These are phyloP conservation scores for Aspergillus novoparasiticus DNA, from an alignment of 2,329 filamentous ascomycete species.

Conservation along the genomic window DNA sequence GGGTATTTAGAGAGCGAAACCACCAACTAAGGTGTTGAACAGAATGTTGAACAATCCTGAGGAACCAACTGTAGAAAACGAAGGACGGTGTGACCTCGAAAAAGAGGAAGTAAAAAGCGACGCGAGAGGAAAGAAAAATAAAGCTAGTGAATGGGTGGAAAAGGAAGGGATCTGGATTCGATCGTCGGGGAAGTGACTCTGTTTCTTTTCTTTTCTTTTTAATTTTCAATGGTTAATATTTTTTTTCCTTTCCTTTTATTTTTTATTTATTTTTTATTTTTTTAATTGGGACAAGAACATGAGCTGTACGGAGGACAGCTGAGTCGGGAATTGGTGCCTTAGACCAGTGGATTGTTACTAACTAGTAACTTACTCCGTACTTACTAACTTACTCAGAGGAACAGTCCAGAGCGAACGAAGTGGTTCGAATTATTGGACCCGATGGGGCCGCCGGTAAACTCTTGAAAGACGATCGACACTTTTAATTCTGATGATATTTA, in stretches of 20 bases:
- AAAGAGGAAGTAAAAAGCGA: conserved; percentile 13
- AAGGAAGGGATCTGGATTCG: conserved; percentile 21
- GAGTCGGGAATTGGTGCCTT: conserved; percentile 1
- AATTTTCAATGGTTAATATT: not conserved
- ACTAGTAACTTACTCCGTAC: not conserved
- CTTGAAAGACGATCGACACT: conserved; percentile 19
- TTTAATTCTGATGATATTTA: conserved; percentile 7
- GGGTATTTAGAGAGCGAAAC: conserved; percentile 9
- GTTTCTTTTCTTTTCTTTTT: conserved; percentile 7
- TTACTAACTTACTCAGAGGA: not conserved
- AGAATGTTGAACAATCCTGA: not conserved
- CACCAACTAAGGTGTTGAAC: conserved; percentile 7
- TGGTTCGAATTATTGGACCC: conserved; percentile 18
- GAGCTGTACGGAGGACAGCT: conserved; percentile 1
- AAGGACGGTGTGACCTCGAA: not conserved
- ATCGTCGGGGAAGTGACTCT: conserved; percentile 9
- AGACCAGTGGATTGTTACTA: conserved; percentile 5
- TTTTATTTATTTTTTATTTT: not conserved
- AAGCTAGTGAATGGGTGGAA: conserved; percentile 5
- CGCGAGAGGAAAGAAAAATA: conserved; percentile 6
- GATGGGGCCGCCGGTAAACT: conserved; percentile 11
- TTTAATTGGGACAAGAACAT: conserved; percentile 7
- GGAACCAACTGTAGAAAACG: not conserved
- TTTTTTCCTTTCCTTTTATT: not conserved
- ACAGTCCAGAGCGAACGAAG: conserved; percentile 15